Evolutionary conservation across 768 basidiomycete genomes (phyloP).

Genomic region (Grammothele lineata): DNA sequence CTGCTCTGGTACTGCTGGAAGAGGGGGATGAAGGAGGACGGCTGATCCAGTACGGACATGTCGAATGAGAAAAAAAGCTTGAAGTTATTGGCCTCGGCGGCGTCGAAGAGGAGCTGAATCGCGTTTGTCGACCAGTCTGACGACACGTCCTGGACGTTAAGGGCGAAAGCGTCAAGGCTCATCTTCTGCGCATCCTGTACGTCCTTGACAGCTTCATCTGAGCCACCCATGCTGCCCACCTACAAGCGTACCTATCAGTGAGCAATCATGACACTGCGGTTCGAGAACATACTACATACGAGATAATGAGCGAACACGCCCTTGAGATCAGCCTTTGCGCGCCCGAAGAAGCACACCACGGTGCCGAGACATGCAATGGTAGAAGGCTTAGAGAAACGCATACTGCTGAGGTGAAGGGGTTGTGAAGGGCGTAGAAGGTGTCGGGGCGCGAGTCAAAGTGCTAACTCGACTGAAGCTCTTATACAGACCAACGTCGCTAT

Average conservation of each 20-base stretch:
- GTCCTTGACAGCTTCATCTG: conserved; percentile 4
- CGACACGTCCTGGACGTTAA: conserved; percentile 38
- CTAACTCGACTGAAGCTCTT: too few relatives aligned
- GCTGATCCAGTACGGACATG: conserved; percentile 43
- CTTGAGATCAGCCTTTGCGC: too few relatives aligned
- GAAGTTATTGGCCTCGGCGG: conserved; percentile 28
- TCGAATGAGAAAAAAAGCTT: conserved; percentile 75
- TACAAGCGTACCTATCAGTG: neutral
- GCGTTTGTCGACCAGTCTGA: neutral
- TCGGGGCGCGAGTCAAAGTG: too few relatives aligned
- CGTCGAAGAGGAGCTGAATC: conserved; percentile 28
- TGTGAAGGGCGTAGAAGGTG: too few relatives aligned
- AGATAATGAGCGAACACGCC: too few relatives aligned
- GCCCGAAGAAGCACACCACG: too few relatives aligned
- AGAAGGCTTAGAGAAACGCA: too few relatives aligned
- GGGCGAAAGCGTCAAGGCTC: conserved; percentile 48
- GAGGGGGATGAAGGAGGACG: conserved; percentile 4
- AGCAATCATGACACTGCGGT: neutral
- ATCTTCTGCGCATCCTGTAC: conserved; percentile 8
- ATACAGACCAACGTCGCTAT: too few relatives aligned
- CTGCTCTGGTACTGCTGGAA: conserved; percentile 34
- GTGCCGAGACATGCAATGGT: too few relatives aligned
- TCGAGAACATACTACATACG: too few relatives aligned
- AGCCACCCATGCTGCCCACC: conserved; percentile 7
- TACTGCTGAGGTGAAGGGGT: too few relatives aligned